Evolutionary conservation across 257 asterid species (phyloP).

Genomic region (Linderniella brevidens): DNA sequence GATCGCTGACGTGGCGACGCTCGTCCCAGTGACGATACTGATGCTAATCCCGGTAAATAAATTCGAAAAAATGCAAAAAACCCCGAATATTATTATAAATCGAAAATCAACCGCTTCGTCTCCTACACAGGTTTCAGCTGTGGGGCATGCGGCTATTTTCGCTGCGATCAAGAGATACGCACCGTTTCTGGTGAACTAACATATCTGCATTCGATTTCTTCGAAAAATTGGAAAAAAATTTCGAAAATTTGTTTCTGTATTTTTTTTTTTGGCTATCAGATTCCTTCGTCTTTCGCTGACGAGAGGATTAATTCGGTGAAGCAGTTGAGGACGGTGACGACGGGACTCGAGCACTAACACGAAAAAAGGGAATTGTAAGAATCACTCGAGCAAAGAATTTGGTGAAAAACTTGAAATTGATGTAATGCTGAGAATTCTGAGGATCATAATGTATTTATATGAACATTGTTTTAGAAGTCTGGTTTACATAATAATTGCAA

Average conservation of each 20-base stretch:
- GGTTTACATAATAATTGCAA: too few relatives aligned
- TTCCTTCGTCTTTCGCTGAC: conserved; percentile 65
- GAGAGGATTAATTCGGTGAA: conserved; percentile 47
- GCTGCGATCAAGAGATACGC: conserved; percentile 66
- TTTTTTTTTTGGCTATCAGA: conserved; percentile 22
- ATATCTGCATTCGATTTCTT: not conserved
- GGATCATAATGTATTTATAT: too few relatives aligned
- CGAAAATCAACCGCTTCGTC: too few relatives aligned
- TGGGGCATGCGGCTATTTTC: conserved; percentile 81
- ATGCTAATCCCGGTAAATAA: conserved; percentile 62
- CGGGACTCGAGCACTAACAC: conserved; percentile 40
- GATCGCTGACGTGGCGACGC: conserved; percentile 36
- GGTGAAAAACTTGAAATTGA: too few relatives aligned
- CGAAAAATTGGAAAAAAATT: not conserved
- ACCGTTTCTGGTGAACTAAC: conserved; percentile 38
- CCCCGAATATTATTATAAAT: not conserved
- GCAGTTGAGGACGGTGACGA: conserved; percentile 27
- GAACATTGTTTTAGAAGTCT: too few relatives aligned
- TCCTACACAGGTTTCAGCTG: conserved; percentile 61
- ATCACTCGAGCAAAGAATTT: not conserved
- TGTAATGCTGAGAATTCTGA: too few relatives aligned
- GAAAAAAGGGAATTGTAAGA: too few relatives aligned
- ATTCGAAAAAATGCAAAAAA: too few relatives aligned
- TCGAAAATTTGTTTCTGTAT: not conserved
- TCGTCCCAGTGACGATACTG: conserved; percentile 56